A percentile compares a stretch with the other conserved stretches of the same genome.
These are phyloP conservation scores for Pisolithus orientalis DNA, from an alignment of 768 basidiomycete genomes.

Conservation along the genomic window DNA sequence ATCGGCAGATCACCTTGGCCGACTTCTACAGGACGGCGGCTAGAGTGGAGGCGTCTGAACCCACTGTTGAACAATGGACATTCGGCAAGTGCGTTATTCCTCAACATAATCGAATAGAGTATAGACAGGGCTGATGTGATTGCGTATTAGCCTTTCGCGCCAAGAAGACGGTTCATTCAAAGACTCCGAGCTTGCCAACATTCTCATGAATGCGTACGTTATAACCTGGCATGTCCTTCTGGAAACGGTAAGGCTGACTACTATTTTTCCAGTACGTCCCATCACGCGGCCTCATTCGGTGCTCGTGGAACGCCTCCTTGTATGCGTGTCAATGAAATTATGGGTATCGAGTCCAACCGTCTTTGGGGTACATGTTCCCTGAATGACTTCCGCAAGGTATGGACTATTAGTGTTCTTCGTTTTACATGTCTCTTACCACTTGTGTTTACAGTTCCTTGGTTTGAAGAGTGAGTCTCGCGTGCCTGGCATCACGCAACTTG, in stretches of 20 bases:
- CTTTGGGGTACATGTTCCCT: conserved; percentile 77
- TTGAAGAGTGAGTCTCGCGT: conserved; percentile 50
- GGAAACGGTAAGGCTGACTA: neutral
- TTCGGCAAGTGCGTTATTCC: conserved; percentile 46
- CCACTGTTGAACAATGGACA: conserved; percentile 56
- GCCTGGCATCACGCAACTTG: neutral
- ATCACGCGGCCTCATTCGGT: conserved; percentile 67
- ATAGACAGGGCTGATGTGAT: conserved; percentile 2
- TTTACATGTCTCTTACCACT: neutral
- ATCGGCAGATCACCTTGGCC: conserved; percentile 27
- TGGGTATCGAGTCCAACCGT: conserved; percentile 77
- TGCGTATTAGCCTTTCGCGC: conserved; percentile 45
- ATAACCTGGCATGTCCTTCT: neutral
- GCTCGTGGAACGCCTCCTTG: conserved; percentile 71
- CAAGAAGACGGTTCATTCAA: conserved; percentile 53
- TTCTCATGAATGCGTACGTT: conserved; percentile 63
- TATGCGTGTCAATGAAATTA: conserved; percentile 74
- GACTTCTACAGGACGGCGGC: conserved; percentile 49
- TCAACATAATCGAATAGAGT: neutral
- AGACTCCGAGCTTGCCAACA: conserved; percentile 62
- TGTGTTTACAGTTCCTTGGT: conserved; percentile 52
- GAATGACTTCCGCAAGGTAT: conserved; percentile 73
- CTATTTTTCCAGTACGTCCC: conserved; percentile 46
- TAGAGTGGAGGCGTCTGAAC: conserved; percentile 34
- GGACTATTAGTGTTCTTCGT: neutral